Evolutionary conservation across 176 grass and related monocot genomes (phyloP).

Genomic region (Musa itinerans): DNA sequence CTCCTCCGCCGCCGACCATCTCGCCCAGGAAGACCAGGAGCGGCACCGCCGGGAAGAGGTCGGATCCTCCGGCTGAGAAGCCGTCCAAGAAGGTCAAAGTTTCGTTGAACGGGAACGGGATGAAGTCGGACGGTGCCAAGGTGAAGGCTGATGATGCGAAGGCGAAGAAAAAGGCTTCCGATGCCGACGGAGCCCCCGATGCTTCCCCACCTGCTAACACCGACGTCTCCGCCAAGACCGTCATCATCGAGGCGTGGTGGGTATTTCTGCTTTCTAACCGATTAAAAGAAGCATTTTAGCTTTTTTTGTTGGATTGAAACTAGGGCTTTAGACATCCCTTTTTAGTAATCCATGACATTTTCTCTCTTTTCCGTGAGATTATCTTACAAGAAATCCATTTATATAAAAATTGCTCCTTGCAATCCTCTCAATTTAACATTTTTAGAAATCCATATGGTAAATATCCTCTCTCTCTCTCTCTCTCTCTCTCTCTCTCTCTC

Average conservation of each 20-base stretch:
- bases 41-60: constrained; percentile 26
- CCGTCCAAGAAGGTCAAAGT: not conserved
- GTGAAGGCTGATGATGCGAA: not conserved
- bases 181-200: not conserved
- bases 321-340: too few species aligned
- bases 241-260: constrained; percentile 45
- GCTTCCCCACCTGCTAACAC: not conserved
- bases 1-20: constrained; percentile 1
- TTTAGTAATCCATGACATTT: too few species aligned
- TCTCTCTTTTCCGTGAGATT: too few species aligned
- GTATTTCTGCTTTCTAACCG: not conserved
- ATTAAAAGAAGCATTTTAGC: not conserved
- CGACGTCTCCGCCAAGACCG: constrained; percentile 14
- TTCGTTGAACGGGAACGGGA: not conserved
- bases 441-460: too few species aligned
- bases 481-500: too few species aligned
- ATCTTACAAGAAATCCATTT: too few species aligned
- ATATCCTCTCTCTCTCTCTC: too few species aligned
- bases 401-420: too few species aligned
- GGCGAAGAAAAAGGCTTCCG: not conserved
- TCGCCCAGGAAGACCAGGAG: constrained; percentile 40
- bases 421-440: too few species aligned
- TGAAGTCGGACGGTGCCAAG: not conserved
- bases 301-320: not conserved
- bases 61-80: constrained; percentile 1